Evolutionary conservation across 139 green algal species (phyloP), one percentile per base, ranked within the genome.

Genomic region (Eudorina sp.): DNA sequence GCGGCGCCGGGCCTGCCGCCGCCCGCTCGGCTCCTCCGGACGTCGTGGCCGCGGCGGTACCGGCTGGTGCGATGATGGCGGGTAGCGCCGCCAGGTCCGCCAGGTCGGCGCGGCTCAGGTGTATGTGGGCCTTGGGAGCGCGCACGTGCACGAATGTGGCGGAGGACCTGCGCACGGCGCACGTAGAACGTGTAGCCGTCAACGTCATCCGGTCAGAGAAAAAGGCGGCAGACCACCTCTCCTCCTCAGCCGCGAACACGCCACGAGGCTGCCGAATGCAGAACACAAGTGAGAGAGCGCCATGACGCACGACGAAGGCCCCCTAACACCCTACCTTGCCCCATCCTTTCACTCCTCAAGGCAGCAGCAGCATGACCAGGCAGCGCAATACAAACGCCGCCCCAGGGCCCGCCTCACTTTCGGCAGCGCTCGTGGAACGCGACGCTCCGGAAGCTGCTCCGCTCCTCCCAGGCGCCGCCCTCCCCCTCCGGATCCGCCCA

Each of bases 371-470:
- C n/a, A n/a, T n/a, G n/a, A n/a, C n/a, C n/a, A n/a, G n/a, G n/a
- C n/a, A n/a, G n/a, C n/a, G n/a, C n/a, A n/a, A n/a, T n/a, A n/a
- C n/a, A n/a, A n/a, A n/a, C n/a, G n/a, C n/a, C n/a, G n/a, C n/a
- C n/a, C n/a, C n/a, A n/a, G 58, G 58, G 58, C n/a, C n/a, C n/a
- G n/a, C 18, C 80, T 2, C 45, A 87, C 81, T n/a, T 87, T 31
- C 81, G 81, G 64, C 81, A 87, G 45, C 64, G 81, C 81, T 87
- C 81, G 64, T 87, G 81, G 66, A 87, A 87, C 31, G 81, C 81
- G 6, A 87, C 21, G 64, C 81, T 87, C 29, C 81, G 62, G 60
- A 87, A 87, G 81, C 81, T 87, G 66, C 81, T 87, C 5, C 83
- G 83, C 11, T 88, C 83, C 83, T 88, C 83, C 83, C 83, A 88